Percentiles rank a stretch among this genome's conserved stretches.
Evolutionary conservation across 2,329 filamentous ascomycete genomes (phyloP).

Genomic region (Ascomycota sp.): DNA sequence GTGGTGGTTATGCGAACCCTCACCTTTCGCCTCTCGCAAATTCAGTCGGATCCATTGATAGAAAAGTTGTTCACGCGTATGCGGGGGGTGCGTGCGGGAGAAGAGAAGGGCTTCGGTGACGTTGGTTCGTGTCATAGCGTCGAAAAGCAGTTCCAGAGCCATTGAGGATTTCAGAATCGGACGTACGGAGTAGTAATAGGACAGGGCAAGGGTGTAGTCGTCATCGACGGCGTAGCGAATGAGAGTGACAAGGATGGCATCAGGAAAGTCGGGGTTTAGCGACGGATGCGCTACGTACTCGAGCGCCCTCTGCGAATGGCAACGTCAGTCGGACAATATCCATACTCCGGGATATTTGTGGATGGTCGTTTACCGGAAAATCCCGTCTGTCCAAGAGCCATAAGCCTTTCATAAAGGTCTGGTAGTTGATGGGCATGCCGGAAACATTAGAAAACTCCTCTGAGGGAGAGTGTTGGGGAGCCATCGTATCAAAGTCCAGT

Average conservation of each 20-base stretch:
- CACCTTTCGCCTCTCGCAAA: slow-evolving; percentile 19
- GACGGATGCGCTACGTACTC: slow-evolving; percentile 63
- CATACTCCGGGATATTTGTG: too few species aligned
- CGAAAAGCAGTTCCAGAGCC: slow-evolving; percentile 47
- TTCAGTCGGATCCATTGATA: slow-evolving; percentile 42
- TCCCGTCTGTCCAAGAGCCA: slow-evolving; percentile 61
- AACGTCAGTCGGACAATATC: too few species aligned
- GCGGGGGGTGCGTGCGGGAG: slow-evolving; percentile 41
- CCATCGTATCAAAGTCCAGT: slow-evolving; percentile 44
- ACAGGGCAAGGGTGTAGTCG: slow-evolving; percentile 46
- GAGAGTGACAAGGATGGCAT: slow-evolving; percentile 57
- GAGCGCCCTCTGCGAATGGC: slow-evolving; percentile 33
- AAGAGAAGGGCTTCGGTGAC: slow-evolving; percentile 58
- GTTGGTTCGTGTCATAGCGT: slow-evolving; percentile 44
- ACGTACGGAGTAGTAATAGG: slow-evolving; percentile 59
- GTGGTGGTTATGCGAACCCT: slow-evolving; percentile 30
- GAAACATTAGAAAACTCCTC: slow-evolving; percentile 38
- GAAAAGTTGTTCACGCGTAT: slow-evolving; percentile 43
- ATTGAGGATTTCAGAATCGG: slow-evolving; percentile 46
- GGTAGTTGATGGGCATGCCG: slow-evolving; percentile 55
- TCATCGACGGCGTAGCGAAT: slow-evolving; percentile 37
- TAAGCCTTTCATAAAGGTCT: slow-evolving; percentile 61
- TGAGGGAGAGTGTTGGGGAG: slow-evolving; percentile 28
- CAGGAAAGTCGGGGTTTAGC: slow-evolving; percentile 59
- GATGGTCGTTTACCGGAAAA: slow-evolving; percentile 29